Conservation (phyloP, 306 rosid species). For the Acacia crassicarpa region DNA sequence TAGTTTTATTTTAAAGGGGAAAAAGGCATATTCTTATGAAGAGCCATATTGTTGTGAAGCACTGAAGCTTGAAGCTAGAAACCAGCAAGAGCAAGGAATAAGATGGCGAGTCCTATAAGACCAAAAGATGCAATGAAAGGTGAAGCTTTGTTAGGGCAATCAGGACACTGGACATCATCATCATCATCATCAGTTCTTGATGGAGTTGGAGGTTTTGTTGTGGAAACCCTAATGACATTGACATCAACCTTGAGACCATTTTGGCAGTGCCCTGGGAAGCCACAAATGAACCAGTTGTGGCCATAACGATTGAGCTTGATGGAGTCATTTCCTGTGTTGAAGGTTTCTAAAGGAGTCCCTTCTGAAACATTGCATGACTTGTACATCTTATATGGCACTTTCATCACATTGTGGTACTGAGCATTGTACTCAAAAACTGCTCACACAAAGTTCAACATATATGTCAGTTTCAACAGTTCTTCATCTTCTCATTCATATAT, state of each 20-base stretch:
- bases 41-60: not conserved
- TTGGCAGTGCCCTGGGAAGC: conserved; percentile 89
- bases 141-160: conserved; percentile 47
- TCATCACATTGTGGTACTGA: conserved; percentile 81
- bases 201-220: conserved; percentile 18
- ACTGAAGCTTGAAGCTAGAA: conserved; percentile 9
- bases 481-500: not conserved
- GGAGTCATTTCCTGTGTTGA: conserved; percentile 75
- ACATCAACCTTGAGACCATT: conserved; percentile 85
- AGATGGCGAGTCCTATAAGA: conserved; percentile 34
- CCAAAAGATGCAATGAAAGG: conserved; percentile 34
- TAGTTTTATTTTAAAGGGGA: too few relatives aligned
- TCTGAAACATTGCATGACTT: conserved; percentile 69
- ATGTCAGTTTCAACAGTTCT: not conserved
- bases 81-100: conserved; percentile 32
- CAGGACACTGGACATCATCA: conserved; percentile 39
- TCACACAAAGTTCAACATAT: not conserved
- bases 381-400: conserved; percentile 81
- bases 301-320: conserved; percentile 54
- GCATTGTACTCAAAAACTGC: conserved; percentile 69
- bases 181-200: not conserved
- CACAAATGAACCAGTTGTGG: conserved; percentile 84
- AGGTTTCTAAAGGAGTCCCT: conserved; percentile 56
- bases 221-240: conserved; percentile 42
- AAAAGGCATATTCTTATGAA: too few relatives aligned